These are phyloP conservation scores for Boletus tomentosulus DNA, from an alignment of 768 basidiomycete genomes.

Conservation along the genomic window DNA sequence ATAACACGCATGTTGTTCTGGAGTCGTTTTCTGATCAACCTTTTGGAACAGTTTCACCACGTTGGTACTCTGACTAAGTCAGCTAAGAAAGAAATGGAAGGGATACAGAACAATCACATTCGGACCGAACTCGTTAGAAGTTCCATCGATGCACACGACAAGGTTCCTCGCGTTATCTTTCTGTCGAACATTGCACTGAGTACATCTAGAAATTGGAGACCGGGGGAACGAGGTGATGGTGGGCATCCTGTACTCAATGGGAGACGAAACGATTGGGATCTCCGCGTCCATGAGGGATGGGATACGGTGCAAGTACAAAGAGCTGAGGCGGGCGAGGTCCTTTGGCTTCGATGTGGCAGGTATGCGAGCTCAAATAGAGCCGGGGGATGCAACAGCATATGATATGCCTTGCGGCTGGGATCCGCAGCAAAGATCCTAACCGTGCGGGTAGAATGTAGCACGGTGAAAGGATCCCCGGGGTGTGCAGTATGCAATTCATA, in stretches of 20 bases:
- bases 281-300: background rate
- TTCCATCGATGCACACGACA: conserved; percentile 23
- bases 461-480: background rate
- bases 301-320: background rate
- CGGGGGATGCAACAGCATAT: background rate
- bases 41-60: conserved; percentile 33
- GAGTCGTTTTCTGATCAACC: conserved; percentile 16
- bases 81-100: background rate
- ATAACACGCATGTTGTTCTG: conserved; percentile 32
- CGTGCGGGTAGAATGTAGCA: conserved; percentile 2
- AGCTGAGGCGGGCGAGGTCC: background rate
- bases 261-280: background rate
- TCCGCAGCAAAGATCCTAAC: background rate
- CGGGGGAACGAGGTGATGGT: background rate
- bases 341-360: background rate
- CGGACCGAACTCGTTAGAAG: conserved; percentile 21
- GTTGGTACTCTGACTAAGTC: conserved; percentile 32
- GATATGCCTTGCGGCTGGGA: background rate
- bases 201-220: conserved; percentile 3
- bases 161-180: conserved; percentile 18
- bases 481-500: conserved; percentile 1
- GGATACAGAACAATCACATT: conserved; percentile 6
- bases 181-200: conserved; percentile 5
- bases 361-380: conserved; percentile 5
- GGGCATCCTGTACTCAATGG: background rate